Evolutionary conservation across 2,329 filamentous ascomycete species (phyloP).

Genomic region (Xylaria sp.): DNA sequence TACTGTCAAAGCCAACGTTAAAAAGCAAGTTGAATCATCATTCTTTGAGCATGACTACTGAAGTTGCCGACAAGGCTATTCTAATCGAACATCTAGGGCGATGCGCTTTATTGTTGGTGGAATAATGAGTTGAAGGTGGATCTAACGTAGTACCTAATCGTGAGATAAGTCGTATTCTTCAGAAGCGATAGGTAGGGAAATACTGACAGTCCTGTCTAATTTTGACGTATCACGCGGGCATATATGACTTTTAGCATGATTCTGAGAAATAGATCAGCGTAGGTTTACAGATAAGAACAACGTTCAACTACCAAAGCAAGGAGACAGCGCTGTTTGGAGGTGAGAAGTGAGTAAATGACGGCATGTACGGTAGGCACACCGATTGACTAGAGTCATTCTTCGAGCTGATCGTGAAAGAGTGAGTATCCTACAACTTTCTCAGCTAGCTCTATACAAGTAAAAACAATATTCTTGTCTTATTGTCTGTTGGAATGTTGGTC

Average conservation of each 20-base stretch:
- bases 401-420: neutral
- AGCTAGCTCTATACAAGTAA: neutral
- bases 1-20: slow-evolving; percentile 7
- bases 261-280: neutral
- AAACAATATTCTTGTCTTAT: slow-evolving; percentile 19
- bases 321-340: neutral
- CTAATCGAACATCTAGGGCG: neutral
- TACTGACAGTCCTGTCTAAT: neutral
- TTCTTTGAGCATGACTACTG: neutral
- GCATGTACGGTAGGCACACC: neutral
- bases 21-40: neutral
- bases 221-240: neutral
- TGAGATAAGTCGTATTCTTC: neutral
- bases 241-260: neutral
- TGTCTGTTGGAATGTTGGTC: neutral
- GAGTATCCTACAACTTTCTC: neutral
- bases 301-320: neutral
- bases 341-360: neutral
- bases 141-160: neutral
- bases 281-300: neutral
- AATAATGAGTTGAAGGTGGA: neutral
- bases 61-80: slow-evolving; percentile 20
- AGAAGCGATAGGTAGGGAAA: neutral
- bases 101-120: neutral
- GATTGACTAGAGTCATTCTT: neutral